Percentiles rank a stretch among this genome's conserved stretches.
Evolutionary conservation across 2,329 filamentous ascomycete species (phyloP).

Genomic region (Claviceps sp.): DNA sequence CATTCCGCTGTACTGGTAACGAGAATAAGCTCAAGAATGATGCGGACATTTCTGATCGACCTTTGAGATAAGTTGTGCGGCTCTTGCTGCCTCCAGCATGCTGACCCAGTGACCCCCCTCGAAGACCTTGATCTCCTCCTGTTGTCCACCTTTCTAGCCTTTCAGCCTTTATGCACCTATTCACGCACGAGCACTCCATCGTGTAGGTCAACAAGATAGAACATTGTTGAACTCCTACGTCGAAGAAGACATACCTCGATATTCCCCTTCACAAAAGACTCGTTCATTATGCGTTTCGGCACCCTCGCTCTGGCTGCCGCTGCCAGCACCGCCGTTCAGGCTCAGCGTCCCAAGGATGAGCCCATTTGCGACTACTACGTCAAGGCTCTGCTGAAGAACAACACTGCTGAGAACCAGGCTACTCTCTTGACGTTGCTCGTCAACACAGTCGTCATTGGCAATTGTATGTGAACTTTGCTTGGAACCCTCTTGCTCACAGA

Average conservation of each 20-base stretch:
- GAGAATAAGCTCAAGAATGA: background rate
- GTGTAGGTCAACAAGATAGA: no score
- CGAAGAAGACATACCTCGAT: no score
- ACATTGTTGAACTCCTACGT: no score
- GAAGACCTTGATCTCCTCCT: no score
- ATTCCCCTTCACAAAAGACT: no score
- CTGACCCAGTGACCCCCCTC: no score
- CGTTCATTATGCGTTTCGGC: constrained; percentile 13
- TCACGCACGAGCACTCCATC: no score
- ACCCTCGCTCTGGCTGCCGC: constrained; percentile 11
- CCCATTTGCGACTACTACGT: constrained; percentile 54
- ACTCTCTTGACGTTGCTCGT: constrained; percentile 43
- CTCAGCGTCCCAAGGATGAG: constrained; percentile 33
- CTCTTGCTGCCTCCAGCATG: background rate
- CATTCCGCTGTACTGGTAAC: background rate
- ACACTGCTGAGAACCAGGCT: constrained; percentile 44
- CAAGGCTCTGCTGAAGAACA: constrained; percentile 41
- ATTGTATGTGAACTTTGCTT: constrained; percentile 24
- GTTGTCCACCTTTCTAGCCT: no score
- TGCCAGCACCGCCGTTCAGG: constrained; percentile 13
- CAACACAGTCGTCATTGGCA: constrained; percentile 52
- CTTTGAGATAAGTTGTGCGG: background rate
- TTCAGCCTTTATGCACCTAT: no score
- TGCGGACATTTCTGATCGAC: background rate
- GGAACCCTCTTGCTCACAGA: no score